Conservation (phyloP, 1,284 basidiomycete species). For the Schizophyllum commune region DNA sequence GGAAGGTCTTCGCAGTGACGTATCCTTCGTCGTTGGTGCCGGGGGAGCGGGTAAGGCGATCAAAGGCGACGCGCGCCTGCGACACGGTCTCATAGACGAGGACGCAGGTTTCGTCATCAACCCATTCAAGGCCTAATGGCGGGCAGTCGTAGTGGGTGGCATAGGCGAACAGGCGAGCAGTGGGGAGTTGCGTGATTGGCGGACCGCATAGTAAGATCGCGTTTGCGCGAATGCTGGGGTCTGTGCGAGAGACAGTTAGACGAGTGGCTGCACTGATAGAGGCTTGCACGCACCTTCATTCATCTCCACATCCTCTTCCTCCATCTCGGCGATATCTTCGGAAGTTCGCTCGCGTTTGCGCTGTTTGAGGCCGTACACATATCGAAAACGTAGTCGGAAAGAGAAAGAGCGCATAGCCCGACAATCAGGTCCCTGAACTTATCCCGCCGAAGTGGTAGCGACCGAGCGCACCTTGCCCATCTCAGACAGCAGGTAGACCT, state of each 20-base stretch:
- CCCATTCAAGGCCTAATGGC: constrained; percentile 70
- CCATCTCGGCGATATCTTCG: constrained; percentile 28
- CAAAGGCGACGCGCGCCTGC: constrained; percentile 44
- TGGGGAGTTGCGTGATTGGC: constrained; percentile 63
- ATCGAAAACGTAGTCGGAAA: not conserved
- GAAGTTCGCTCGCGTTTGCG: constrained; percentile 49
- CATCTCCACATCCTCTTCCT: constrained; percentile 32
- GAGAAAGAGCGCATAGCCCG: constrained; percentile 23
- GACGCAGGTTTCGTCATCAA: constrained; percentile 71
- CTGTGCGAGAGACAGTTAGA: not conserved
- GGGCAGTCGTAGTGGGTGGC: constrained; percentile 62
- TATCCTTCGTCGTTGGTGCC: constrained; percentile 45
- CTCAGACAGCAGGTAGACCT: constrained; percentile 66
- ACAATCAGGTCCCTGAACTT: constrained; percentile 39
- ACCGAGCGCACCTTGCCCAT: constrained; percentile 65
- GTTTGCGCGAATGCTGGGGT: constrained; percentile 26
- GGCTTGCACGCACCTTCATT: constrained; percentile 17
- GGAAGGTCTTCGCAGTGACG: constrained; percentile 57
- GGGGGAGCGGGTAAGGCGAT: constrained; percentile 40
- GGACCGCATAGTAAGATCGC: constrained; percentile 64
- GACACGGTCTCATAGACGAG: constrained; percentile 56
- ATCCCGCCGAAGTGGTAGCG: constrained; percentile 25
- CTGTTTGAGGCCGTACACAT: not conserved
- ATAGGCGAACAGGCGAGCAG: constrained; percentile 67
- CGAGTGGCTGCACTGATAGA: not conserved